Evolutionary conservation across 139 green algal species (phyloP), one percentile per base, ranked within the genome.

Genomic region (Limnomonas spitsbergensis): DNA sequence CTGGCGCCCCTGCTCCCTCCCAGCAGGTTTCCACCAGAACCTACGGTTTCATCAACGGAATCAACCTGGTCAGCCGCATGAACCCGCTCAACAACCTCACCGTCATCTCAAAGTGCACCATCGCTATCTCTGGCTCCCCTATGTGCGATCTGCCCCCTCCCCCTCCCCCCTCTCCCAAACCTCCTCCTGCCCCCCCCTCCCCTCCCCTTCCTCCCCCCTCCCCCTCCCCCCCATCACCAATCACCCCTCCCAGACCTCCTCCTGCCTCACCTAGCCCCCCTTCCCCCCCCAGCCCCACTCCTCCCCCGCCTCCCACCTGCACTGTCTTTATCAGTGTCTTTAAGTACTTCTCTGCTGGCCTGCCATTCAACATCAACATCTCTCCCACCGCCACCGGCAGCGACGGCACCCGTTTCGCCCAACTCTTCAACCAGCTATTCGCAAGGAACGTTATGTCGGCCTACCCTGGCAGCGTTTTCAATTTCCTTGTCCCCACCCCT

Each of bases 381-480:
- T 14, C 20, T 20, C 14, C 14, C 47, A 39, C 61, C 26, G 9
- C 29, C 61, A 72, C 61, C 26, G 61, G 61, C 27, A 72, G 24
- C 29, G 61, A 72, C 29, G 61, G 61, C 61, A 72, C 26, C 61
- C 26, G 29, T 34, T 72, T 72, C 24, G 61, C 61, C 61, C 6
- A 34, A 7, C 61, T 72, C 9, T 72, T 72, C 61, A 72, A 72
- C 61, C 26, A 34, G 26, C 61, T 72, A 7, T 72, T 72, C 61
- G 26, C 61, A 7, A 34, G 24, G 27, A 37, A 37, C 29, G 61
- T 72, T 37, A 7, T 24, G 29, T 72, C 29, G 9, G 61, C 61
- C 7, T 72, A 39, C 29, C 24, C 61, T 37, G 61, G 27, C 27
- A 7, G 7, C 6, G 7, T 72, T 7, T 72, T 72, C 29, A 36